Base-by-base conservation (phyloP, 2,329 filamentous ascomycete species). In the Talaromyces albobiverticillius region DNA sequence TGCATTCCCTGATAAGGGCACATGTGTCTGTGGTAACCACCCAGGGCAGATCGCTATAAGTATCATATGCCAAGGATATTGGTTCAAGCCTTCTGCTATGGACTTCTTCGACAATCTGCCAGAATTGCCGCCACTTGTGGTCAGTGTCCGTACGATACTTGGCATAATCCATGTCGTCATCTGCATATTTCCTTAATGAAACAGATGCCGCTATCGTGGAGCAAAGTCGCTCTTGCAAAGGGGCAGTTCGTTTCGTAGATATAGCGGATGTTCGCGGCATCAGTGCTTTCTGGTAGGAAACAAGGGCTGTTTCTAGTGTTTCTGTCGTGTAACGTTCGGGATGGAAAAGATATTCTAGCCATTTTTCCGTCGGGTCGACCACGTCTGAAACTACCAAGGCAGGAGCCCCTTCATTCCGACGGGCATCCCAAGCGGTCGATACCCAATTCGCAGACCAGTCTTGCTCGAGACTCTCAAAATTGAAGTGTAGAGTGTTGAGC, bases 121-220 rank as follows among this genome's bases (percentile, higher is more conserved):
- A 96, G 71, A 95, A 95, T 48, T 89, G 84, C 59, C 88, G 85
- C 94, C 94, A 99, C 68, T 96, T 91, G 10, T 82, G 80, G 65
- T 94, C 88, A 51, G 87, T 85, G 29, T 89, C 85, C 31, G 79
- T 76, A 54, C 88, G 82, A 67, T 92, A 94, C 54, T 86, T 81
- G 22, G 88, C 84, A 61, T 89, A 90, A 64, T 95, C 88, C 71
- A 89, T 83, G 25, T 81, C 81, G 13, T 84, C 84, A 13, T 83
- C 79, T 9, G 83, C 75, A 26, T 76, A 78, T 51, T 83, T 84
- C 42, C 82, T 80, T 32, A 92, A 74, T 1, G 82, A 79, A 13
- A 89, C 84, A 10, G 87, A 88, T 6, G 84, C 82, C 14, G 85
- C 83, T 32, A 96, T 79, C 1, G 88, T 83, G 4, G 83, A 80